Conservation (phyloP, 2,329 filamentous ascomycete genomes). For the Raffaelea deltoideospora region DNA sequence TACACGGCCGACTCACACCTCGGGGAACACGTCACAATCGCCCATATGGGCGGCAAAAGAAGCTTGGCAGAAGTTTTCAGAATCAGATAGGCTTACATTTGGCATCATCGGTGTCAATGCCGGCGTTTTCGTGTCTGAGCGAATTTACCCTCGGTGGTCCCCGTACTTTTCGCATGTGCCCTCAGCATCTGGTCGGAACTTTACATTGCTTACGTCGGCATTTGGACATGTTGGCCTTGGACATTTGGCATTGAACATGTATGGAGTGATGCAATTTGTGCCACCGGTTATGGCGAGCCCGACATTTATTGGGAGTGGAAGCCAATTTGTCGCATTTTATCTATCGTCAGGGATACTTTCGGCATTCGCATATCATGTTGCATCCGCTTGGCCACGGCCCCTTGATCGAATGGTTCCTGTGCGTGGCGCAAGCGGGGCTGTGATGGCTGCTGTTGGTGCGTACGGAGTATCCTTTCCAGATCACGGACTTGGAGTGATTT, state of each 20-base stretch:
- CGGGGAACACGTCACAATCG: too few relatives aligned
- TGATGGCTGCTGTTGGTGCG: constrained; percentile 12
- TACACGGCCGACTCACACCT: too few relatives aligned
- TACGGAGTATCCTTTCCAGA: constrained; percentile 10
- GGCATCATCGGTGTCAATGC: constrained; percentile 9
- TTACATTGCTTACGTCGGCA: constrained; percentile 15
- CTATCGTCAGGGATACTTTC: constrained; percentile 11
- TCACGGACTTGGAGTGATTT: constrained; percentile 7
- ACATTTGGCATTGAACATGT: constrained; percentile 17
- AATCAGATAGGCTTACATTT: constrained; percentile 6
- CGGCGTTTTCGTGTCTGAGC: constrained; percentile 7
- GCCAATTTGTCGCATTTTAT: constrained; percentile 14
- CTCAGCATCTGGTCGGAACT: constrained; percentile 4
- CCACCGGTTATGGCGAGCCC: constrained; percentile 9
- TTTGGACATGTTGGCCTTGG: constrained; percentile 14
- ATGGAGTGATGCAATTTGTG: constrained; percentile 12
- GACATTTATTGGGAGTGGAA: constrained; percentile 10
- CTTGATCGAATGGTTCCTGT: constrained; percentile 6
- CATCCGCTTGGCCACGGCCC: constrained; percentile 9
- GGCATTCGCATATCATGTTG: constrained; percentile 9
- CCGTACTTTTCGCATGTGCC: constrained; percentile 10
- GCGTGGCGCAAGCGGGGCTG: constrained; percentile 13
- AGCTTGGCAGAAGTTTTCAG: constrained; percentile 4
- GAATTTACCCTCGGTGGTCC: constrained; percentile 5
- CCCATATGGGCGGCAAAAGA: too few relatives aligned